Conservation (phyloP, 345 rosid genomes). For the Kandelia obovata region DNA sequence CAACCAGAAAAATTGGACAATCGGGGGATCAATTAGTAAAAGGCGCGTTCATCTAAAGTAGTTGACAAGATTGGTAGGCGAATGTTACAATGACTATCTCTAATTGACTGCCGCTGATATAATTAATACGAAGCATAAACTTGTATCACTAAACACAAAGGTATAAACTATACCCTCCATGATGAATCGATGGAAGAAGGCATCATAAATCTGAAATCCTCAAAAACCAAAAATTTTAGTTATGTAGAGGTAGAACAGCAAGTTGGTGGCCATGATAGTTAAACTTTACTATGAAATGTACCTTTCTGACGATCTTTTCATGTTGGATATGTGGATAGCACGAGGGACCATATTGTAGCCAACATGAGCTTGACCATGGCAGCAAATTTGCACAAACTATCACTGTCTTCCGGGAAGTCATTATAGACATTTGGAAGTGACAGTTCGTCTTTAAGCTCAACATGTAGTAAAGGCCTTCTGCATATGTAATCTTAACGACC, state of each 20-base stretch:
- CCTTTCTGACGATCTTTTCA: conserved; percentile 19
- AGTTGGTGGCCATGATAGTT: not conserved
- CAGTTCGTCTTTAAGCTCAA: not conserved
- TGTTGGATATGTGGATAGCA: conserved; percentile 23
- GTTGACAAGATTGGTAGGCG: no score
- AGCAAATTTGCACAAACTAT: conserved; percentile 9
- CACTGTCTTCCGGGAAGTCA: conserved; percentile 11
- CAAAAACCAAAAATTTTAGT: not conserved
- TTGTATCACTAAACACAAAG: no score
- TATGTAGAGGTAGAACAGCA: no score
- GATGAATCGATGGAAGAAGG: no score
- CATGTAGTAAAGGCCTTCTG: not conserved
- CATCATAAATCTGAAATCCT: not conserved
- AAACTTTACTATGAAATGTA: conserved; percentile 2
- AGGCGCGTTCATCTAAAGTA: no score
- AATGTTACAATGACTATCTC: no score
- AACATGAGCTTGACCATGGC: conserved; percentile 17
- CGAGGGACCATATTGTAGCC: conserved; percentile 13
- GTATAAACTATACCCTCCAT: no score
- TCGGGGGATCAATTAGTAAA: no score
- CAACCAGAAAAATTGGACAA: no score
- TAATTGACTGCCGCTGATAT: no score
- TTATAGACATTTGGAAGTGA: conserved; percentile 14
- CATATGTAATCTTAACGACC: not conserved
- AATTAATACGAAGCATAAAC: no score